Percentiles rank a stretch among this genome's conserved stretches.
Conservation (phyloP, 192 early-diverging fungal genomes). For the Linnemannia exigua region DNA sequence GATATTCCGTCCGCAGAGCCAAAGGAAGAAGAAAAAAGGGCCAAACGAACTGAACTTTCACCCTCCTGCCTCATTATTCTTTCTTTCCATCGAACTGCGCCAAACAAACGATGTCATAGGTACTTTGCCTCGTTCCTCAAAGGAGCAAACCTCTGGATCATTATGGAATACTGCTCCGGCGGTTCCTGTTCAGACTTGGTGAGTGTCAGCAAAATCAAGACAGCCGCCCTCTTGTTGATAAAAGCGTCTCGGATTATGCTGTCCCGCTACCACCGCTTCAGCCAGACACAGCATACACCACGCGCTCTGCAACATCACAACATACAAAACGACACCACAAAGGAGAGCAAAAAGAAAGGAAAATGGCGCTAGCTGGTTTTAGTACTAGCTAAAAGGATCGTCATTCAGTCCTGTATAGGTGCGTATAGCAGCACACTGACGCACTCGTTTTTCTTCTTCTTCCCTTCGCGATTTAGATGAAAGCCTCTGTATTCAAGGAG, state of each 20-base stretch:
- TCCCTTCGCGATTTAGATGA: slow-evolving; percentile 73
- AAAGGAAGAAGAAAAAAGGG: not conserved
- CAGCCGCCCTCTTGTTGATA: not conserved
- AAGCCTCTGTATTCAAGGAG: slow-evolving; percentile 86
- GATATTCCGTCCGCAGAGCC: not conserved
- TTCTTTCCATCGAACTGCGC: not conserved
- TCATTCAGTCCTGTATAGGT: not conserved
- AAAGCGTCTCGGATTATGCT: not conserved
- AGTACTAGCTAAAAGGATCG: not conserved
- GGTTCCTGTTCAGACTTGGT: slow-evolving; percentile 96
- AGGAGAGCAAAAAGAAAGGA: not conserved
- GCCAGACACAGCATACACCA: not conserved
- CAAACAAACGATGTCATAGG: slow-evolving; percentile 51
- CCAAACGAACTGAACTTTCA: not conserved
- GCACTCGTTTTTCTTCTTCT: not conserved
- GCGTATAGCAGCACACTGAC: not conserved
- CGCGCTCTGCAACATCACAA: not conserved
- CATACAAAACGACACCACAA: not conserved
- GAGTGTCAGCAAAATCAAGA: slow-evolving; percentile 17
- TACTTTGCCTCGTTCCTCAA: slow-evolving; percentile 95
- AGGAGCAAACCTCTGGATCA: slow-evolving; percentile 93
- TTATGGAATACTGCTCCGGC: slow-evolving; percentile 98
- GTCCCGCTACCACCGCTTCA: not conserved
- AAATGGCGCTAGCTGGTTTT: not conserved
- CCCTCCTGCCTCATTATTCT: not conserved